Base-by-base conservation (phyloP, 108 stramenopile species). In the Discostella pseudostelligera region DNA sequence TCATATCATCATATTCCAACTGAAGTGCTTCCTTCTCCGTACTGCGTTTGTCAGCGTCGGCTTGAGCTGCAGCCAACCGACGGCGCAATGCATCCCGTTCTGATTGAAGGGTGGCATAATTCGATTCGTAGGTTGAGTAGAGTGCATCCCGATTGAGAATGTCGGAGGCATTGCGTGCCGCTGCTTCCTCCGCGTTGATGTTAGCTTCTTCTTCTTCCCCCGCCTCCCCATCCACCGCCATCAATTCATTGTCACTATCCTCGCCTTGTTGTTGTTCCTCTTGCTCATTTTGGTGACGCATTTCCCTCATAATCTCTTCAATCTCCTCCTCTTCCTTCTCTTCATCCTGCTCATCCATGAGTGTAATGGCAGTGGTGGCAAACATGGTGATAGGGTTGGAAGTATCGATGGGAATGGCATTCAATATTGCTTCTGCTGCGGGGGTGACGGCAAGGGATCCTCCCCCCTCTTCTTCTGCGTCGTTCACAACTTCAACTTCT, bases 111-210 rank as follows among this genome's bases (percentile, higher is more conserved):
- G 67, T 29, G 4, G 58, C 35, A 28, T 69, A 74, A 13, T 40
- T 46, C 4, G 68, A 39, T 42, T 79, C 78, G 61, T 69, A 51
- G 21, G 67, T 42, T 20, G 78, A 48, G 47, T 62, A 46, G 59
- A 79, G 55, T n/a, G 73, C 78, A 16, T 54, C 49, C 7, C 68
- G 59, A 44, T 69, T 70, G 43, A 79, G 72, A 2, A 46, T 22
- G 25, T 19, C 37, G 28, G 78, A 55, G 21, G 56, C 49, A 2
- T 40, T 43, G 24, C 72, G 77, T 36, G 77, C 77, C 8, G 67
- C 64, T 21, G 28, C 35, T 59, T 44, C 48, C 63, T 22, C 64
- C 9, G 12, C 60, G 10, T 55, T 39, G 0, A 19, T 50, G 3
- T 21, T 48, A 20, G 32, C 51, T 12, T 65, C 20, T 2, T 43